A percentile compares a stretch with the other conserved stretches of the same genome.
Evolutionary conservation across 768 basidiomycete species (phyloP).

Genomic region (Hemileccinum impolitum): DNA sequence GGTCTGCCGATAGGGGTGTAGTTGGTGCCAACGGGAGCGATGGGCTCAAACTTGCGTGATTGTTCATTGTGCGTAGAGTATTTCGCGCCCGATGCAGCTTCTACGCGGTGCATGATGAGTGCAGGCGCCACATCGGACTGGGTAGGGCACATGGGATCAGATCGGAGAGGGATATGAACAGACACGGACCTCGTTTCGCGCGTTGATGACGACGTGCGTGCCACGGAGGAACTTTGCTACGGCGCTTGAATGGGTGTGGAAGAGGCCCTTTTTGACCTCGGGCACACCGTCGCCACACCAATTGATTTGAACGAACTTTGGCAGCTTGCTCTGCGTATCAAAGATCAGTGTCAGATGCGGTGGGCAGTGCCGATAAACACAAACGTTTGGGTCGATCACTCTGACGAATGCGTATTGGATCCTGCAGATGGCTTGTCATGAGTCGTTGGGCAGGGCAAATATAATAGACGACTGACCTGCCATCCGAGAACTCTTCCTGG

Average conservation of each 20-base stretch:
- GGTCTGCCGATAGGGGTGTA: slow-evolving; percentile 75
- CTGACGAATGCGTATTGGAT: slow-evolving; percentile 92
- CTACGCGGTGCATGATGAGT: slow-evolving; percentile 82
- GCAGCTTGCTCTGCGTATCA: slow-evolving; percentile 60
- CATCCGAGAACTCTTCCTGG: slow-evolving; percentile 93
- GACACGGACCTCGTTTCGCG: slow-evolving; percentile 73
- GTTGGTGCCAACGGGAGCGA: slow-evolving; percentile 74
- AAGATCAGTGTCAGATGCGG: not conserved
- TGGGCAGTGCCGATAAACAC: slow-evolving; percentile 18
- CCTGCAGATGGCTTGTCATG: slow-evolving; percentile 39
- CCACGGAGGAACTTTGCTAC: slow-evolving; percentile 80
- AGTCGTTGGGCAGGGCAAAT: too few relatives aligned
- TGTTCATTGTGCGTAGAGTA: slow-evolving; percentile 82
- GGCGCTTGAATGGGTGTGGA: slow-evolving; percentile 81
- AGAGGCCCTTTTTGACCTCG: slow-evolving; percentile 86
- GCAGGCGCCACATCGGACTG: slow-evolving; percentile 79
- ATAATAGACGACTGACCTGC: slow-evolving; percentile 52
- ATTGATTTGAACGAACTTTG: slow-evolving; percentile 93
- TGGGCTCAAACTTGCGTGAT: slow-evolving; percentile 71
- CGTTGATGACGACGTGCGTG: slow-evolving; percentile 81
- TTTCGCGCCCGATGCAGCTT: slow-evolving; percentile 84
- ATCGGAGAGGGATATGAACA: not conserved
- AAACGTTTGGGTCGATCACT: slow-evolving; percentile 81
- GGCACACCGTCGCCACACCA: slow-evolving; percentile 99
- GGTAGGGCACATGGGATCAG: not conserved